Evolutionary conservation across 164 flowering plant species (phyloP).

Genomic region (Vitis amurensis): DNA sequence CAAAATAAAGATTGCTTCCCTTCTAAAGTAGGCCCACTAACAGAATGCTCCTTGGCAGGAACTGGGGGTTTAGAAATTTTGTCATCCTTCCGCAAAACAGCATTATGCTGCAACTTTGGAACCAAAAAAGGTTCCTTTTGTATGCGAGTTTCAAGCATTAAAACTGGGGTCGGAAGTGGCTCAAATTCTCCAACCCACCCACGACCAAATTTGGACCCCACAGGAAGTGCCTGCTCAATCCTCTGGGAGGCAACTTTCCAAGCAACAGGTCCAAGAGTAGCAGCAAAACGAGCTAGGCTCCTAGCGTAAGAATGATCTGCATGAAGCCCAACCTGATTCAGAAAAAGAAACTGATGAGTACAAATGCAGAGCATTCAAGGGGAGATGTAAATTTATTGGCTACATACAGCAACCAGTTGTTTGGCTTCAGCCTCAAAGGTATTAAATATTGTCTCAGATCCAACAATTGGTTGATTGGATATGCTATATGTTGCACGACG

Average conservation of each 20-base stretch:
- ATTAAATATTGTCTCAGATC: constrained; percentile 57
- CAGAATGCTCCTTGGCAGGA: constrained; percentile 27
- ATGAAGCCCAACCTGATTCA: constrained; percentile 84
- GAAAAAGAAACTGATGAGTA: constrained; percentile 14
- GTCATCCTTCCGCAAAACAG: constrained; percentile 29
- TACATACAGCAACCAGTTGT: constrained; percentile 84
- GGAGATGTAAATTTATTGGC: constrained; percentile 5
- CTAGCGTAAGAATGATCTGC: constrained; percentile 84
- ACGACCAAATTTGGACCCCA: constrained; percentile 72
- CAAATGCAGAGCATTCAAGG: neutral
- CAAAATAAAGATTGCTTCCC: constrained; percentile 31
- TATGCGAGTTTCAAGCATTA: constrained; percentile 41
- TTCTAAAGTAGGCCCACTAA: constrained; percentile 27
- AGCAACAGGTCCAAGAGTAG: constrained; percentile 83
- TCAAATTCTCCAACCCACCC: constrained; percentile 99
- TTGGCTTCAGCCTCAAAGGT: constrained; percentile 75
- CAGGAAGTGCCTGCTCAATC: constrained; percentile 77
- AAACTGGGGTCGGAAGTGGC: constrained; percentile 72
- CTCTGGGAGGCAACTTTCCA: constrained; percentile 84
- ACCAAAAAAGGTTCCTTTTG: constrained; percentile 30
- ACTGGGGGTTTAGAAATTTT: constrained; percentile 12
- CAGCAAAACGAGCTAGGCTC: constrained; percentile 94
- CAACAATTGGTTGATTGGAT: constrained; percentile 40
- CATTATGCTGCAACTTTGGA: constrained; percentile 16
- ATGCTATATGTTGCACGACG: constrained; percentile 71